Evolutionary conservation across 257 asterid species (phyloP).

Genomic region (Anisodus acutangulus): DNA sequence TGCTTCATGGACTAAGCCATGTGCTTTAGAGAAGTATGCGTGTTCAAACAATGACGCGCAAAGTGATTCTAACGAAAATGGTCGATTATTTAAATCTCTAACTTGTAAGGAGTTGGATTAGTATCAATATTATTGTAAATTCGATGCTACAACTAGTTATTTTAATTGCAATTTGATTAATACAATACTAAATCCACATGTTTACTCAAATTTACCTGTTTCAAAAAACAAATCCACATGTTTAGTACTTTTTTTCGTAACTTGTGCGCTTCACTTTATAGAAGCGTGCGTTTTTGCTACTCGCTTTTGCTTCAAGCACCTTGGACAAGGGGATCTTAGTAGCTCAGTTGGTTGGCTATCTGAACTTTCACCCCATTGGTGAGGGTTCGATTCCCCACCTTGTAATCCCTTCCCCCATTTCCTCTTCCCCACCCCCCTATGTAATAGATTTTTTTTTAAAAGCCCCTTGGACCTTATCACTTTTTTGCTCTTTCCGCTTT

Average conservation of each 20-base stretch:
- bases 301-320: neutral
- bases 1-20: neutral
- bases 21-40: neutral
- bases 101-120: neutral
- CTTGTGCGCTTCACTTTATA: too few relatives aligned
- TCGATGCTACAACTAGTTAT: neutral
- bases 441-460: too few relatives aligned
- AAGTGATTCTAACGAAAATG: neutral
- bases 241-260: neutral
- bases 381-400: too few relatives aligned
- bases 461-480: neutral
- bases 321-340: too few relatives aligned
- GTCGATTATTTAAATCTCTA: neutral
- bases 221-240: neutral
- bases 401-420: too few relatives aligned
- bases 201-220: too few relatives aligned
- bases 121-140: neutral
- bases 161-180: constrained; percentile 5
- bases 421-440: too few relatives aligned
- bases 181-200: neutral
- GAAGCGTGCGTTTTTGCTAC: neutral
- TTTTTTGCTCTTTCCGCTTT: neutral
- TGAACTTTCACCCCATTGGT: too few relatives aligned
- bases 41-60: neutral
- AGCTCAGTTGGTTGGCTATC: too few relatives aligned